Percentiles rank a stretch among this genome's conserved stretches.
Conservation (phyloP, 306 rosid genomes). For the Prunus dulcis region DNA sequence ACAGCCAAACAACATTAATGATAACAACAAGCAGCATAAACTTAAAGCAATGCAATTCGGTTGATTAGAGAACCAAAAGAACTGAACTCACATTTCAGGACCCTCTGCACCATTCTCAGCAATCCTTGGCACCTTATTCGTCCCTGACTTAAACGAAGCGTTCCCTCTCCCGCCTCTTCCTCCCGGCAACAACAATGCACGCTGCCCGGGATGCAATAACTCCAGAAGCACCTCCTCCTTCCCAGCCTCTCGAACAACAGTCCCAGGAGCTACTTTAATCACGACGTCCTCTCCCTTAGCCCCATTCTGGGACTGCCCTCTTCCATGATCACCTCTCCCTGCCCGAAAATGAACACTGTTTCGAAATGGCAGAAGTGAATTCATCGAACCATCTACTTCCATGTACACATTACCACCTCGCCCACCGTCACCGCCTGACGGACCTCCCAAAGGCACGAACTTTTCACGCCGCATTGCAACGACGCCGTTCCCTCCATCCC, state of each 20-base stretch:
- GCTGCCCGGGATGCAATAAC: conserved; percentile 74
- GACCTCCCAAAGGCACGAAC: conserved; percentile 85
- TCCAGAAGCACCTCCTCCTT: conserved; percentile 66
- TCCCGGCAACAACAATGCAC: conserved; percentile 72
- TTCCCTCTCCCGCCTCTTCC: conserved; percentile 98
- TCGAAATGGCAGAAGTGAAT: conserved; percentile 73
- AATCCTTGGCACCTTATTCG: conserved; percentile 82
- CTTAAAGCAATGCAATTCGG: background rate
- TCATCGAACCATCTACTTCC: conserved; percentile 82
- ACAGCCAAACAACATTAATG: background rate
- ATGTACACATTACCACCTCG: conserved; percentile 82
- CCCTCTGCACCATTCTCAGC: conserved; percentile 93
- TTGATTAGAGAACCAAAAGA: background rate
- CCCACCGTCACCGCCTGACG: conserved; percentile 93
- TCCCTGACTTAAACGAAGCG: conserved; percentile 76
- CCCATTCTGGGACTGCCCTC: conserved; percentile 64
- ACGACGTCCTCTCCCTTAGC: conserved; percentile 88
- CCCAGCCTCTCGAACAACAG: conserved; percentile 64
- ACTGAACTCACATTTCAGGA: conserved; percentile 63
- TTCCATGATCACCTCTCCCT: conserved; percentile 74
- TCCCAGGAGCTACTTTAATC: conserved; percentile 87
- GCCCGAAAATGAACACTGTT: conserved; percentile 89
- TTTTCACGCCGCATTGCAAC: conserved; percentile 93
- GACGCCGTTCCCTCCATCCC: conserved; percentile 88
- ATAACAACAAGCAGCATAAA: background rate